Evolutionary conservation across 306 rosid genomes (phyloP).

Genomic region (Begonia loranthoides): DNA sequence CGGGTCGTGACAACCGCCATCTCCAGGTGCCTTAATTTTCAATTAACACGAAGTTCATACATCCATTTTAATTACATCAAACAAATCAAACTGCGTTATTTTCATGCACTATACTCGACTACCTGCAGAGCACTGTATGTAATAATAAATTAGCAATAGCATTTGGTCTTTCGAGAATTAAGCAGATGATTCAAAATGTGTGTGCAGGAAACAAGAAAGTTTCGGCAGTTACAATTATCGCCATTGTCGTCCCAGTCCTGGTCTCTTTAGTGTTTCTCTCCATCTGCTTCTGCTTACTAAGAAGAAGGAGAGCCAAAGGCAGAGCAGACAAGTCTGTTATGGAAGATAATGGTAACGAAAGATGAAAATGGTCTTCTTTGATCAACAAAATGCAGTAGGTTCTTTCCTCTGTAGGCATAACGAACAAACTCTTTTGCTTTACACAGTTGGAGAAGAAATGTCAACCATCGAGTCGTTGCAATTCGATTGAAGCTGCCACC

Average conservation of each 20-base stretch:
- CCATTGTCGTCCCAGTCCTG: slow-evolving; percentile 14
- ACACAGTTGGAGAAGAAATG: slow-evolving; percentile 3
- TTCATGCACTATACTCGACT: too few relatives aligned
- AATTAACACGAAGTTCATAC: too few relatives aligned
- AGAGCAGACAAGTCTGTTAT: neutral
- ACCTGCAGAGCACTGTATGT: too few relatives aligned
- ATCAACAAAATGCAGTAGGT: neutral
- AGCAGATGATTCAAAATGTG: neutral
- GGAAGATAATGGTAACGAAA: neutral
- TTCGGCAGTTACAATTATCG: slow-evolving; percentile 3
- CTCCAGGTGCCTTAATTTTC: too few relatives aligned
- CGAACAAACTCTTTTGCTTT: too few relatives aligned
- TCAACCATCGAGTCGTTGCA: slow-evolving; percentile 8
- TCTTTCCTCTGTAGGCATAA: too few relatives aligned
- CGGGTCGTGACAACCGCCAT: too few relatives aligned
- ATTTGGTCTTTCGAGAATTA: neutral
- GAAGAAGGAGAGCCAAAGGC: neutral
- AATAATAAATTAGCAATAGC: too few relatives aligned
- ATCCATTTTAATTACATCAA: too few relatives aligned
- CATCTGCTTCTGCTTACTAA: slow-evolving; percentile 4
- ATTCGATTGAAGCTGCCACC: slow-evolving; percentile 16
- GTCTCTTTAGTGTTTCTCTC: slow-evolving; percentile 4
- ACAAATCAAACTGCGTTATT: too few relatives aligned
- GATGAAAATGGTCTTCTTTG: slow-evolving; percentile 1
- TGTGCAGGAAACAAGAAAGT: slow-evolving; percentile 4